A percentile compares a stretch with the other conserved stretches of the same genome.
phyloP scores from a whole-genome alignment of 495 filamentous ascomycete genomes.

The Arthonia radiata region DNA sequence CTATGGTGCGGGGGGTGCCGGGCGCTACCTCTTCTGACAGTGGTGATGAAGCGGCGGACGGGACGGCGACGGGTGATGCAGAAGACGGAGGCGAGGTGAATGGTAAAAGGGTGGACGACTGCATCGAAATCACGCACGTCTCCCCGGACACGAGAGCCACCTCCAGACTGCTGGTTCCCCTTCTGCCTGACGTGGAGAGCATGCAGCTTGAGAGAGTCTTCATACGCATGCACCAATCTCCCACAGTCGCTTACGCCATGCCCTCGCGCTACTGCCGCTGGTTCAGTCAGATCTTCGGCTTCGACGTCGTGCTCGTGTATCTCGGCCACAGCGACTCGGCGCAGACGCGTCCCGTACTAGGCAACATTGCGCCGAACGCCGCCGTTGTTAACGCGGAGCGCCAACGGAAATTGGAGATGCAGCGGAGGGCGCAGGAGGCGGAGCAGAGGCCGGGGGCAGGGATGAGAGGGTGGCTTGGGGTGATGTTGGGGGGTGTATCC shows the following conservation, averaged over 20 bases:
- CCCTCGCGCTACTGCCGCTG: constrained; percentile 36
- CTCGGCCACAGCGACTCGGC: constrained; percentile 33
- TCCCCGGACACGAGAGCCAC: constrained; percentile 11
- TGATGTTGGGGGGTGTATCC: too few species aligned
- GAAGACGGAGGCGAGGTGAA: too few species aligned
- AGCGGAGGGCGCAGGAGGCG: too few species aligned
- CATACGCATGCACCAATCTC: constrained; percentile 29
- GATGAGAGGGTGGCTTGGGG: too few species aligned
- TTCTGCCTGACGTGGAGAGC: constrained; percentile 25
- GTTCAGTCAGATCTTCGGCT: constrained; percentile 52
- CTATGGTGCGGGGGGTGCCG: too few species aligned
- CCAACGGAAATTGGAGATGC: background rate
- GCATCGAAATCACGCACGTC: constrained; percentile 33
- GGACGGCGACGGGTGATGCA: too few species aligned
- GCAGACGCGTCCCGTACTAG: constrained; percentile 37
- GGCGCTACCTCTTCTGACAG: too few species aligned
- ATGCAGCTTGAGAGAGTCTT: constrained; percentile 27
- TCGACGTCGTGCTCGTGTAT: constrained; percentile 38
- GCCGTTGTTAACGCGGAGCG: background rate
- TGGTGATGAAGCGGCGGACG: too few species aligned
- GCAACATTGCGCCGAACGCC: constrained; percentile 21
- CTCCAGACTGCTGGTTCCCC: constrained; percentile 27
- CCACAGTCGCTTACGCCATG: constrained; percentile 43
- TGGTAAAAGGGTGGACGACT: too few species aligned
- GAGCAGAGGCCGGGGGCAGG: too few species aligned